Conservation (phyloP, 306 rosid species). For the Lathyrus aphaca region DNA sequence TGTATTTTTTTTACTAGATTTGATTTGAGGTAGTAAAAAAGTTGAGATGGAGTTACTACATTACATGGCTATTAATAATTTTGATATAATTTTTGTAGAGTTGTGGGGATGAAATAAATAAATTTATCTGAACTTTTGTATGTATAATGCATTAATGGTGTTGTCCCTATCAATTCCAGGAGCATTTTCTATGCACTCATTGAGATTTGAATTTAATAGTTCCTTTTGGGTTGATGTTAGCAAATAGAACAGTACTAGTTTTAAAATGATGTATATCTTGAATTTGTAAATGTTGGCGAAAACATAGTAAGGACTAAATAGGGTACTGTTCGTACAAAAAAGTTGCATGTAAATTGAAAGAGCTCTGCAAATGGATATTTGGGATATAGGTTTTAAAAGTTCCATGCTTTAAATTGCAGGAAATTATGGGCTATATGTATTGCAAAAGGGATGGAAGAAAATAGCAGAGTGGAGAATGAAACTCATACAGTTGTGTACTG, state of each 20-base stretch:
- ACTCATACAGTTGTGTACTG: slow-evolving; percentile 43
- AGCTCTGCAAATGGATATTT: slow-evolving; percentile 39
- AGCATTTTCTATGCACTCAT: slow-evolving; percentile 19
- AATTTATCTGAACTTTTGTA: not conserved
- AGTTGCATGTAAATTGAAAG: not conserved
- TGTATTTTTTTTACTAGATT: slow-evolving; percentile 1
- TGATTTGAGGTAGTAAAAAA: not conserved
- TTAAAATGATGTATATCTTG: slow-evolving; percentile 33
- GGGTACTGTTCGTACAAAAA: slow-evolving; percentile 53
- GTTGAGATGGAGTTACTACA: slow-evolving; percentile 1
- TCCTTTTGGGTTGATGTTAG: slow-evolving; percentile 39
- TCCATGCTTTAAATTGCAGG: slow-evolving; percentile 42
- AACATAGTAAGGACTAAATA: slow-evolving; percentile 20
- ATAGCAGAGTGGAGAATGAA: slow-evolving; percentile 53
- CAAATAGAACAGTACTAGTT: slow-evolving; percentile 17
- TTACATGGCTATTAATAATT: not conserved
- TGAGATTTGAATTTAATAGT: slow-evolving; percentile 13
- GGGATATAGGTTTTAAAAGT: slow-evolving; percentile 41
- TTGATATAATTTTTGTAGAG: slow-evolving; percentile 8
- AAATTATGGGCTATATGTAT: slow-evolving; percentile 50
- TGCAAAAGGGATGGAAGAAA: slow-evolving; percentile 48
- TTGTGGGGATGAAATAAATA: slow-evolving; percentile 9
- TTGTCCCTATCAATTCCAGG: slow-evolving; percentile 30
- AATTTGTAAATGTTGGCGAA: slow-evolving; percentile 15
- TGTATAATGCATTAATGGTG: not conserved